Evolutionary conservation across 1,284 basidiomycete species (phyloP).

Genomic region (Trichosporon asahii): DNA sequence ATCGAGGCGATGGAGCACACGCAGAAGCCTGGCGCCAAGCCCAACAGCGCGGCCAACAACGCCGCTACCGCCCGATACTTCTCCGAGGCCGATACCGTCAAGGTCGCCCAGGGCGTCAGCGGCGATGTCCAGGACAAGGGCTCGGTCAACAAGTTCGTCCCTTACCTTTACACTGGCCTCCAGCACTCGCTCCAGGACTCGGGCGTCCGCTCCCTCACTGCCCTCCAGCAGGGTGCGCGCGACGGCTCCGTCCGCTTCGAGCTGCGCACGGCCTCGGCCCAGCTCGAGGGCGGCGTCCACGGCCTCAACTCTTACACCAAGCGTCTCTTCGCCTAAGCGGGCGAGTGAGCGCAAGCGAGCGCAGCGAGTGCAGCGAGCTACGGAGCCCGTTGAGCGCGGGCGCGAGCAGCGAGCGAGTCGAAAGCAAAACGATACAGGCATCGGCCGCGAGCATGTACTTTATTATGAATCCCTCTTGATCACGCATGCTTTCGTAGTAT

Average conservation of each 20-base stretch:
- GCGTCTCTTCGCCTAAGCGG: constrained; percentile 57
- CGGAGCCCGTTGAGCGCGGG: too few species aligned
- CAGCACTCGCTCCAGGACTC: constrained; percentile 97
- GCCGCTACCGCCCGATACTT: constrained; percentile 97
- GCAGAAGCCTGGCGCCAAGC: constrained; percentile 57
- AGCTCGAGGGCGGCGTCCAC: constrained; percentile 94
- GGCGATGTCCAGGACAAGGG: constrained; percentile 98
- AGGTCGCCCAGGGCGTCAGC: constrained; percentile 95
- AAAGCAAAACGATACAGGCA: too few species aligned
- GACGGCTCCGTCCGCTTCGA: constrained; percentile 80
- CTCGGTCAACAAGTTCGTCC: constrained; percentile 82
- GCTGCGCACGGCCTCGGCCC: constrained; percentile 88
- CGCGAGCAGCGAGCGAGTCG: too few species aligned
- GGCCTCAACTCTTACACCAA: constrained; percentile 73
- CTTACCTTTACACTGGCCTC: constrained; percentile 86
- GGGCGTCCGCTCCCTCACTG: constrained; percentile 63
- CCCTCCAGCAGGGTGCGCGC: constrained; percentile 63
- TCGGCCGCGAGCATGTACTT: neutral
- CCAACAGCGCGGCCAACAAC: constrained; percentile 66
- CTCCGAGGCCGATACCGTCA: constrained; percentile 88
- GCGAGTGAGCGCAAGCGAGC: neutral
- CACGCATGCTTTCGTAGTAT: neutral
- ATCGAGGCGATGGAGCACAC: constrained; percentile 94
- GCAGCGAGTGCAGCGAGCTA: neutral
- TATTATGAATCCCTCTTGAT: constrained; percentile 7